Percentiles rank a stretch among this genome's conserved stretches.
phyloP scores from a whole-genome alignment of 2,329 filamentous ascomycete genomes.

The Diplodia mutila region DNA sequence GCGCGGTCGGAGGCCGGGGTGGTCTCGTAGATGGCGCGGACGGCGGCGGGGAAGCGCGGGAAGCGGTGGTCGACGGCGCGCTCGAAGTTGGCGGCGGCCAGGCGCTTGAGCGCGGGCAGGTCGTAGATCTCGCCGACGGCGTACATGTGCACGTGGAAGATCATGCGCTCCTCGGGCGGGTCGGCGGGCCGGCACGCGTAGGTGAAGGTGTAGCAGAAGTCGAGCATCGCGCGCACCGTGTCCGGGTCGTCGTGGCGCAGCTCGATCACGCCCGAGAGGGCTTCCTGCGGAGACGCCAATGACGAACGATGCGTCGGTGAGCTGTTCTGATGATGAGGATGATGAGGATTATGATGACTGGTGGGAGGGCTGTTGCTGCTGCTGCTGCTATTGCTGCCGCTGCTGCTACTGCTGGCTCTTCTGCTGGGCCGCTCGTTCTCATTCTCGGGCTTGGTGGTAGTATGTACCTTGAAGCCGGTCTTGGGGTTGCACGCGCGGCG shows the following conservation, averaged over 20 bases:
- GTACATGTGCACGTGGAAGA: slow-evolving; percentile 25
- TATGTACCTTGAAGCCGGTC: slow-evolving; percentile 23
- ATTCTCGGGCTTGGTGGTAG: slow-evolving; percentile 3
- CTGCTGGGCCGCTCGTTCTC: background rate
- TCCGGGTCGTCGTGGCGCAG: slow-evolving; percentile 15
- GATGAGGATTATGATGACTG: background rate
- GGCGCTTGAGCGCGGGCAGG: background rate
- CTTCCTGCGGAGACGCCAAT: slow-evolving; percentile 13
- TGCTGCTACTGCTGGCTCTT: background rate
- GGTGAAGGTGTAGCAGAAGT: slow-evolving; percentile 22
- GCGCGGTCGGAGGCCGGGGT: slow-evolving; percentile 47
- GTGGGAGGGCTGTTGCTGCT: background rate
- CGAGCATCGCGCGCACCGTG: slow-evolving; percentile 17
- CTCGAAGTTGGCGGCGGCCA: slow-evolving; percentile 17
- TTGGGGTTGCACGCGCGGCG: slow-evolving; percentile 12
- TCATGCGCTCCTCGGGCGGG: background rate
- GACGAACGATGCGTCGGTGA: background rate
- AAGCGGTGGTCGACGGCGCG: slow-evolving; percentile 1
- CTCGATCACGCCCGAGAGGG: slow-evolving; percentile 17
- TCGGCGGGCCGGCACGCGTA: background rate
- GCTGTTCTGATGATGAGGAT: background rate
- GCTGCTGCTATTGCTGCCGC: background rate
- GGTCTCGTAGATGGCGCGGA: slow-evolving; percentile 45
- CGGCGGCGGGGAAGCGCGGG: slow-evolving; percentile 39
- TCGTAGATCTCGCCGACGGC: slow-evolving; percentile 24